Base-by-base conservation (phyloP, 2,329 filamentous ascomycete species). In the Botryotinia narcissicola region DNA sequence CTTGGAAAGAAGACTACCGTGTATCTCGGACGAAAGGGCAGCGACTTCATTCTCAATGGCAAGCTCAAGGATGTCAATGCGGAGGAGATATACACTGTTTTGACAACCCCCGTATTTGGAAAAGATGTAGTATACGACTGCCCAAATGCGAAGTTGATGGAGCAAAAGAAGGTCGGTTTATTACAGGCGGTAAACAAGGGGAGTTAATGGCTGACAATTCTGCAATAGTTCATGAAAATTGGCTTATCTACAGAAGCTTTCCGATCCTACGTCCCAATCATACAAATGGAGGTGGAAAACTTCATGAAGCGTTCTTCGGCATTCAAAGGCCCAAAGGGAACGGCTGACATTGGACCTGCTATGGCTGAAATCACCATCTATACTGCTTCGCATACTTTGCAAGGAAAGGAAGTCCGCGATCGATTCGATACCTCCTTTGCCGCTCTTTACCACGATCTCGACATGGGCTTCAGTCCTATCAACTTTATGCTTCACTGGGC, bases 401-500 rank as follows among this genome's bases (percentile, higher is more conserved):
- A 97, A 84, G 94, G 94, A 76, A 90, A 91, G 80, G 93, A 94
- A 81, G 92, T 97, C 74, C 92, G 94, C 77, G 89, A 87, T 81
- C 90, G 89, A 80, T 95, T 97, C 80, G 92, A 97, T 83, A 90
- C 91, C 74, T 90, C 89, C 22, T 93, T 97, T 77, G 94, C 94
- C 73, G 87, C 91, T 74, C 87, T 97, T 70, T 97, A 96, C 85
- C 93, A 96, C 84, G 91, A 97, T 80, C 89, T 97, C 74, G 94
- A 97, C 81, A 94, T 94, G 90, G 94, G 94, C 32, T 97, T 97
- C 84, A 92, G 89, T 68, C 91, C 94, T 18, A 89, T 97, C 85
- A 97, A 97, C 85, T 97, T 97, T 83, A 92, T 93, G 87, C 87
- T 97, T 73, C 92, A 94, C 78, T 97, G 93, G 93, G 91, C 91